phyloP scores from a whole-genome alignment of 1,284 basidiomycete genomes.

The Cutaneotrichosporon spelunceum region DNA sequence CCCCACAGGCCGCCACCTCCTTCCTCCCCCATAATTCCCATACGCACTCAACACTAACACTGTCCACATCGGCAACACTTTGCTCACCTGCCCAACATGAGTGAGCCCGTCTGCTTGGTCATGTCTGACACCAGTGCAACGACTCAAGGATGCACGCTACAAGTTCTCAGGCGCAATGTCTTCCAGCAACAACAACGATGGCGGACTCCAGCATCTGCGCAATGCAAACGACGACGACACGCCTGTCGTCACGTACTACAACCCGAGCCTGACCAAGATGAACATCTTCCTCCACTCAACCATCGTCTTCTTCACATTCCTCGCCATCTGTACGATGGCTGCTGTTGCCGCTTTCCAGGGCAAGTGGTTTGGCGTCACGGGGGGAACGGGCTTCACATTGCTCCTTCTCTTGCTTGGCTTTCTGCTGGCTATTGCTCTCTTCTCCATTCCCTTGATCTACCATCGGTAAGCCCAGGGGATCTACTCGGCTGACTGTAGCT shows the following conservation, averaged over 20 bases:
- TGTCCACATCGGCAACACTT: background rate
- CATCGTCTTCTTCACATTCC: constrained; percentile 73
- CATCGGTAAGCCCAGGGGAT: constrained; percentile 60
- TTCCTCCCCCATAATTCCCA: background rate
- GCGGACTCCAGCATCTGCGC: constrained; percentile 12
- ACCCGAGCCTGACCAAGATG: constrained; percentile 1
- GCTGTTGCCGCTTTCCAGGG: constrained; percentile 81
- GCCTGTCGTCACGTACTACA: background rate
- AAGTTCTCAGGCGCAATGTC: constrained; percentile 9
- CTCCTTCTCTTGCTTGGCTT: constrained; percentile 73
- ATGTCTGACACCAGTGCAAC: background rate
- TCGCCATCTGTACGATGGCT: constrained; percentile 81
- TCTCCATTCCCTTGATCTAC: constrained; percentile 74
- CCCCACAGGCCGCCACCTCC: background rate
- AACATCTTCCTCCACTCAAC: constrained; percentile 14
- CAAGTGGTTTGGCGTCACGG: constrained; percentile 80
- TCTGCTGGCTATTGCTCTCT: constrained; percentile 65
- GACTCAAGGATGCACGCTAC: background rate
- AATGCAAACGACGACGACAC: constrained; percentile 4
- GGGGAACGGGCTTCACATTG: constrained; percentile 76
- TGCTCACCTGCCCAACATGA: background rate
- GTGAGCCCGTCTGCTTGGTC: background rate
- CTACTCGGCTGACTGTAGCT: constrained; percentile 25
- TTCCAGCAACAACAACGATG: background rate
- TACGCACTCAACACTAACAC: background rate